Evolutionary conservation across 768 basidiomycete genomes (phyloP), one percentile per base, ranked within the genome.

Genomic region (Leccinum subtestaceum): DNA sequence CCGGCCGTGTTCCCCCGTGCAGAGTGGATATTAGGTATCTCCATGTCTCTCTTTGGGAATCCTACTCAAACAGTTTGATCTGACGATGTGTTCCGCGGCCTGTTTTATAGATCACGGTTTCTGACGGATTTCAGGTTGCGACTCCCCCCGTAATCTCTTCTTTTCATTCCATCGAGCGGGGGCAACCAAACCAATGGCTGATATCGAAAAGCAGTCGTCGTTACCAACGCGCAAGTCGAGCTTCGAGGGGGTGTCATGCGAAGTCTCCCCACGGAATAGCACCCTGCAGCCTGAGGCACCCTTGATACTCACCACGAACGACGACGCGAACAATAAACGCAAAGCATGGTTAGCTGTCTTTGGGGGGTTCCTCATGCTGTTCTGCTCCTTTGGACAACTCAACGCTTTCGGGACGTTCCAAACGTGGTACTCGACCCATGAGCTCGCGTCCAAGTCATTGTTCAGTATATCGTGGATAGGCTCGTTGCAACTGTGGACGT

Each of bases 391-490:
- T 67, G 88, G 88, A 9, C 85, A 84, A 63, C 82, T 89, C 76
- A 86, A 78, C 54, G 81, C 87, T 48, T 90, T 89, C 61, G 88
- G 88, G 15, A 86, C 85, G 45, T 90, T 84, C 68, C 85, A 88
- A 68, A 72, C 83, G 12, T 89, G 84, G 82, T 89, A 90, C 63
- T 75, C 79, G 10, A 71, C 70, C 13, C 83, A 90, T 68, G 84
- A 89, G 68, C 77, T 90, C 17, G 67, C 69, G 17, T 68, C 77
- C 62, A 61, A 79, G 36, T 71, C 82, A 13, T 74, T 83, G 13
- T 84, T 83, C 38, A 80, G 77, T 23, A 85, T 89, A 60, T 84
- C 87, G 3, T 88, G 87, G 84, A 87, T 89, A 62, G 87, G 87
- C 5, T 84, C 85, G 2, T 61, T 88, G 49, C 88, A 89, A 64